Evolutionary conservation across 1,284 basidiomycete genomes (phyloP).

Genomic region (Meripilus lineatus): DNA sequence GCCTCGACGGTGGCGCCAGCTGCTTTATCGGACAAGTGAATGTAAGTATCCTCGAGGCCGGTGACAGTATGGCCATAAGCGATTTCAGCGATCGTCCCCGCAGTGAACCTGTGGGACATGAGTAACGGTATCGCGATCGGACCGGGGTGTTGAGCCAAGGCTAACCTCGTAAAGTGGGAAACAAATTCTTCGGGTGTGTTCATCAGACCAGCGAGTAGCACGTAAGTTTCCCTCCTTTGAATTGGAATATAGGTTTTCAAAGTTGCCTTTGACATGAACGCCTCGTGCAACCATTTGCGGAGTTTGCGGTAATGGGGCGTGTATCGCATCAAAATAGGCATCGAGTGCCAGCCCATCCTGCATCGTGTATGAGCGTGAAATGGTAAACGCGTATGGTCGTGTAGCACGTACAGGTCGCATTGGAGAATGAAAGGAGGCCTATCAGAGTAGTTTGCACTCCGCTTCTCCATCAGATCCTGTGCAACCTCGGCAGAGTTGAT

Average conservation of each 20-base stretch:
- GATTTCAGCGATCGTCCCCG: constrained; percentile 19
- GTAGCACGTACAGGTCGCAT: constrained; percentile 22
- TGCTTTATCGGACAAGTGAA: constrained; percentile 18
- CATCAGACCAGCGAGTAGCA: constrained; percentile 19
- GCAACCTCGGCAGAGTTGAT: constrained; percentile 31
- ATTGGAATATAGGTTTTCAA: constrained; percentile 19
- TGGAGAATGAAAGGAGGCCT: constrained; percentile 27
- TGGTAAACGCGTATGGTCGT: neutral
- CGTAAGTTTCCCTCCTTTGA: constrained; percentile 22
- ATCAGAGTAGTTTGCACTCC: constrained; percentile 35
- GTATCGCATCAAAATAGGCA: constrained; percentile 22
- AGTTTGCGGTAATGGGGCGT: constrained; percentile 26
- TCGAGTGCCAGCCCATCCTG: constrained; percentile 22
- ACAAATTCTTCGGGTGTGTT: constrained; percentile 20
- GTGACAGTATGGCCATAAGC: constrained; percentile 21
- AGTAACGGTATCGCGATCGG: neutral
- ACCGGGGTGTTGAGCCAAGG: neutral
- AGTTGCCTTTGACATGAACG: constrained; percentile 17
- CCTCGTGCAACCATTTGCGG: constrained; percentile 26
- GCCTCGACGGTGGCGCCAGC: constrained; percentile 16
- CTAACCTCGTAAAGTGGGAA: constrained; percentile 22
- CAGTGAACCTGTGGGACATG: constrained; percentile 15
- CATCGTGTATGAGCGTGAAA: neutral
- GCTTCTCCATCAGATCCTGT: constrained; percentile 36
- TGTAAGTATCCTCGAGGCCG: constrained; percentile 16